These are phyloP conservation scores for Lignosus rhinocerotis DNA, from an alignment of 1,284 basidiomycete species.

Conservation along the genomic window DNA sequence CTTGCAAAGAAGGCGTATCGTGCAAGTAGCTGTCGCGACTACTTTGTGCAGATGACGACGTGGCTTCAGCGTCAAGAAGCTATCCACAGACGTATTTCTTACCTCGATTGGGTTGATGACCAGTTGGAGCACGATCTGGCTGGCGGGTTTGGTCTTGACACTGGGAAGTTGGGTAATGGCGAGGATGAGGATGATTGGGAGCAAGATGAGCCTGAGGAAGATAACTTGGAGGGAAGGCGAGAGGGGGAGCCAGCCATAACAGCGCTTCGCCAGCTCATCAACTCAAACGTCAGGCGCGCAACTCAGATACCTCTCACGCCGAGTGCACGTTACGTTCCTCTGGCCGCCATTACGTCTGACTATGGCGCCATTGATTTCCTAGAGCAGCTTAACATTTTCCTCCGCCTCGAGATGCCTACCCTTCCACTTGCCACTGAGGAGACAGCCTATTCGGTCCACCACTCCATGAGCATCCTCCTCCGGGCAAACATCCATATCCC, in stretches of 20 bases:
- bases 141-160: no score
- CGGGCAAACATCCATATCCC: not conserved
- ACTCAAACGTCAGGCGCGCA: conserved; percentile 7
- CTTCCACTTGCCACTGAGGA: not conserved
- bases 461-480: not conserved
- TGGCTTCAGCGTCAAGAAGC: conserved; percentile 25
- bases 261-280: conserved; percentile 2
- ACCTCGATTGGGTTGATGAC: no score
- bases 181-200: not conserved
- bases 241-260: not conserved
- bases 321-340: not conserved
- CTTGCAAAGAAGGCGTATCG: conserved; percentile 31
- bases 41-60: conserved; percentile 28
- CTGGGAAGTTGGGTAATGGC: not conserved
- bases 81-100: no score
- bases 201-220: not conserved
- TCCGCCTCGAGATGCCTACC: not conserved
- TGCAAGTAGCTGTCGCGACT: conserved; percentile 27
- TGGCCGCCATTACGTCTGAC: not conserved
- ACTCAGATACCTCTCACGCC: conserved; percentile 3
- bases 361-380: not conserved
- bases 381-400: not conserved
- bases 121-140: no score
- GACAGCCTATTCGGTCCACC: not conserved
- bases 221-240: not conserved